Conservation (phyloP, 2,329 filamentous ascomycete species). For the Aspergillus sojae region DNA sequence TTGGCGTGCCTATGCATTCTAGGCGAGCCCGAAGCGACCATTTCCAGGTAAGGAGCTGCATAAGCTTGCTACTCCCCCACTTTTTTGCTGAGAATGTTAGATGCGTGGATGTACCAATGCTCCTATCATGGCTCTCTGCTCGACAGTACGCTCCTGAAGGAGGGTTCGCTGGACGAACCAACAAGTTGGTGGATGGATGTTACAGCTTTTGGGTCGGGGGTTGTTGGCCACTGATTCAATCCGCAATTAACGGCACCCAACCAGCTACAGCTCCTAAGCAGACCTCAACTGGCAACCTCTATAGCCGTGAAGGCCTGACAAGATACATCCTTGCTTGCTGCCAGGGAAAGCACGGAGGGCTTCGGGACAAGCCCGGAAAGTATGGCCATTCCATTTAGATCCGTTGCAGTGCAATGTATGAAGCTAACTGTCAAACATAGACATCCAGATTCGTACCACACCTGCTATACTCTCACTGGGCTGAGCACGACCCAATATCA, state of each 20-base stretch:
- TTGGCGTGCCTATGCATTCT: slow-evolving; percentile 86
- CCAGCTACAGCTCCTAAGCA: slow-evolving; percentile 25
- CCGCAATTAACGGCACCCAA: slow-evolving; percentile 64
- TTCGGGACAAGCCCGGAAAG: slow-evolving; percentile 93
- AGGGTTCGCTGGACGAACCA: slow-evolving; percentile 89
- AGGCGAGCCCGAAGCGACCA: slow-evolving; percentile 72
- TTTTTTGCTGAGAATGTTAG: slow-evolving; percentile 46
- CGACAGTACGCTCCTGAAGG: slow-evolving; percentile 90
- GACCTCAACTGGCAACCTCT: slow-evolving; percentile 49
- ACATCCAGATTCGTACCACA: slow-evolving; percentile 84
- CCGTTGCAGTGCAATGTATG: neutral
- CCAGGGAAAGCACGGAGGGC: slow-evolving; percentile 75
- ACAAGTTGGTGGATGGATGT: slow-evolving; percentile 97
- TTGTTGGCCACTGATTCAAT: slow-evolving; percentile 90
- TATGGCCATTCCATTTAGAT: slow-evolving; percentile 50
- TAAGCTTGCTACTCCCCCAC: slow-evolving; percentile 1
- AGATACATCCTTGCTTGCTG: slow-evolving; percentile 90
- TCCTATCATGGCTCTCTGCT: slow-evolving; percentile 85
- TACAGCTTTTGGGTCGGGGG: slow-evolving; percentile 98
- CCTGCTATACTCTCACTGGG: slow-evolving; percentile 86
- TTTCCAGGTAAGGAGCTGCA: slow-evolving; percentile 64
- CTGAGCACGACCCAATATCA: slow-evolving; percentile 78
- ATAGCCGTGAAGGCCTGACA: slow-evolving; percentile 80
- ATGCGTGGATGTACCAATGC: slow-evolving; percentile 73
- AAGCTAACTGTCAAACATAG: slow-evolving; percentile 47